Percentiles rank a stretch among this genome's conserved stretches.
phyloP scores from a whole-genome alignment of 2,329 filamentous ascomycete species.

The Beauveria varroae region DNA sequence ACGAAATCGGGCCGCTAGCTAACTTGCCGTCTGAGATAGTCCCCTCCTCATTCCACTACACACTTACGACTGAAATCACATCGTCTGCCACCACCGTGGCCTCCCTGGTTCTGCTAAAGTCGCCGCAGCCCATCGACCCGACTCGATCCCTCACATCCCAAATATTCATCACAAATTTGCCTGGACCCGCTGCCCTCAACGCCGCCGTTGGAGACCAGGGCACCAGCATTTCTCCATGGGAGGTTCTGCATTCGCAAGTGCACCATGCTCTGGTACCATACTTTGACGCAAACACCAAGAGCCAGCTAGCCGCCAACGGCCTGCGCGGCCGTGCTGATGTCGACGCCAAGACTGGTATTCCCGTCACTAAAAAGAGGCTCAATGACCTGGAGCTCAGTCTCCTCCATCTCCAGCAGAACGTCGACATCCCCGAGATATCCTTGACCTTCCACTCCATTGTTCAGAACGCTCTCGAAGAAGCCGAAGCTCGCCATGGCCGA shows the following conservation, averaged over 20 bases:
- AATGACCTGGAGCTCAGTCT: constrained; percentile 89
- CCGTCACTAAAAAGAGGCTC: constrained; percentile 94
- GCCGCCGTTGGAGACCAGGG: constrained; percentile 62
- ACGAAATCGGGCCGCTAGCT: neutral
- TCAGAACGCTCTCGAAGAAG: constrained; percentile 75
- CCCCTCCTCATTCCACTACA: constrained; percentile 61
- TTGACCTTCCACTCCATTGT: constrained; percentile 85
- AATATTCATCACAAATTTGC: constrained; percentile 87
- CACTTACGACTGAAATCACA: constrained; percentile 72
- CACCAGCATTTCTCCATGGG: constrained; percentile 72
- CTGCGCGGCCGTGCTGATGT: constrained; percentile 70
- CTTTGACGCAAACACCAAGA: constrained; percentile 93
- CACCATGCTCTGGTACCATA: constrained; percentile 90
- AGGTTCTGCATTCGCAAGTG: constrained; percentile 85
- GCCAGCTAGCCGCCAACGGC: constrained; percentile 58
- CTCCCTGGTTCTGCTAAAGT: constrained; percentile 85
- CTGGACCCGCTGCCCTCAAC: constrained; percentile 66
- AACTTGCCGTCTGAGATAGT: constrained; percentile 21
- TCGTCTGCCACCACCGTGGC: constrained; percentile 72
- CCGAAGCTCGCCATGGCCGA: constrained; percentile 56
- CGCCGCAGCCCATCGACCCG: constrained; percentile 79
- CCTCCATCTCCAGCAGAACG: constrained; percentile 90
- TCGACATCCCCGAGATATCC: constrained; percentile 90
- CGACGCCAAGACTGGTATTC: constrained; percentile 88
- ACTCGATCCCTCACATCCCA: constrained; percentile 76